phyloP scores from a whole-genome alignment of 495 filamentous ascomycete genomes.

The Trichoderma orchidacearum region DNA sequence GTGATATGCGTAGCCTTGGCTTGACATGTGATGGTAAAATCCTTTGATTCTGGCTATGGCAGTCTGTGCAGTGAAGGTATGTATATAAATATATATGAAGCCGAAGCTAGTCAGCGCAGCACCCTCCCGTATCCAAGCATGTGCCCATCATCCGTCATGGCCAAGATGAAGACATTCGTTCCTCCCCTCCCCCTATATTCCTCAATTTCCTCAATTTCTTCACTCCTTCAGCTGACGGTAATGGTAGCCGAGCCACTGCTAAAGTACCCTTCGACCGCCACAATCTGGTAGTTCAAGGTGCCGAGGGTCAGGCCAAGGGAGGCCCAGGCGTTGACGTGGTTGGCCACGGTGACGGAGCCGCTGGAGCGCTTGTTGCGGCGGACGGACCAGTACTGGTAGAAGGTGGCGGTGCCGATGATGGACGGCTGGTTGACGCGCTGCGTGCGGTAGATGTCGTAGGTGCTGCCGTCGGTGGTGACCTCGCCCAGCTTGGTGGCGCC shows the following conservation, averaged over 20 bases:
- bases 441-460: constrained; percentile 50
- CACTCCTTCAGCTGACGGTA: not conserved
- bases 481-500: constrained; percentile 37
- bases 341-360: constrained; percentile 29
- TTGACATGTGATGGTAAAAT: too few relatives aligned
- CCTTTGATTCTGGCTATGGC: too few relatives aligned
- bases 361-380: constrained; percentile 26
- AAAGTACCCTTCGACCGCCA: constrained; percentile 45
- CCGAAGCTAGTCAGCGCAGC: too few relatives aligned
- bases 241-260: constrained; percentile 28
- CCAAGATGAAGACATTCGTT: too few relatives aligned
- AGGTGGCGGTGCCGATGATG: constrained; percentile 41
- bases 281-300: constrained; percentile 42
- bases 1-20: too few relatives aligned
- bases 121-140: too few relatives aligned
- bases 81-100: too few relatives aligned
- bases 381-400: constrained; percentile 46
- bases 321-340: constrained; percentile 49
- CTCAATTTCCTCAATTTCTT: too few relatives aligned
- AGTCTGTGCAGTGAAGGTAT: too few relatives aligned
- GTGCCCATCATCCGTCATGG: too few relatives aligned
- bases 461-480: constrained; percentile 42
- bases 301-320: constrained; percentile 34
- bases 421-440: constrained; percentile 45
- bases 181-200: too few relatives aligned